These are phyloP conservation scores for Xylariales sp. DNA, from an alignment of 2,329 filamentous ascomycete genomes.

Conservation along the genomic window DNA sequence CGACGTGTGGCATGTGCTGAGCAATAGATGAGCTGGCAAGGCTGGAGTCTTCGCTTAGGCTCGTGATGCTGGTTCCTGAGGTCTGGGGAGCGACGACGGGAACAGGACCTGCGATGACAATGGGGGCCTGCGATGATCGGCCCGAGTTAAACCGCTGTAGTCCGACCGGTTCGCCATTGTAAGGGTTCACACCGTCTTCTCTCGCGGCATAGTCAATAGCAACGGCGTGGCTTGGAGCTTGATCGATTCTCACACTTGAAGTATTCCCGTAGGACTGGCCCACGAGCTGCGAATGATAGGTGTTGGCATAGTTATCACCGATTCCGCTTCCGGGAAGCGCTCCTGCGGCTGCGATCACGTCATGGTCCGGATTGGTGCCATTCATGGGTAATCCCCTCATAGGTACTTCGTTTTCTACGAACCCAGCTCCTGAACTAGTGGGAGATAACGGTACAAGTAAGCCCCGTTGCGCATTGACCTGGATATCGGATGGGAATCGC, in stretches of 20 bases:
- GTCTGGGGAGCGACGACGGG: constrained; percentile 34
- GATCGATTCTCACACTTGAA: constrained; percentile 58
- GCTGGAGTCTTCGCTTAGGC: constrained; percentile 41
- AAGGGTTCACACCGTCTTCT: constrained; percentile 68
- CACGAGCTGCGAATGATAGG: constrained; percentile 42
- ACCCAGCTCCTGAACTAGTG: constrained; percentile 82
- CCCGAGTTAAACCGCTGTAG: constrained; percentile 34
- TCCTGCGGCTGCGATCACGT: constrained; percentile 69
- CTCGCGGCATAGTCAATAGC: constrained; percentile 62
- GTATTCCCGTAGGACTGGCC: constrained; percentile 59
- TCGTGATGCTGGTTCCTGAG: constrained; percentile 34
- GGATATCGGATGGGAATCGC: constrained; percentile 94
- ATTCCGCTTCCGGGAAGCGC: constrained; percentile 62
- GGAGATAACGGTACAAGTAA: constrained; percentile 83
- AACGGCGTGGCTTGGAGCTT: constrained; percentile 62
- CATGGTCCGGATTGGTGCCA: constrained; percentile 58
- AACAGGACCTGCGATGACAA: constrained; percentile 40
- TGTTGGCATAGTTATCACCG: constrained; percentile 50
- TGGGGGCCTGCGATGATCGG: constrained; percentile 38
- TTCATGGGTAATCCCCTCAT: constrained; percentile 40
- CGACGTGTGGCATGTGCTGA: constrained; percentile 3
- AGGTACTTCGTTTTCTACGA: constrained; percentile 48
- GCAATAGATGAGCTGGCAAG: constrained; percentile 36
- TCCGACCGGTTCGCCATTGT: constrained; percentile 60
- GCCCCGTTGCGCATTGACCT: constrained; percentile 81